Base-by-base conservation (phyloP, 768 basidiomycete genomes). In the Cytidiella melzeri region DNA sequence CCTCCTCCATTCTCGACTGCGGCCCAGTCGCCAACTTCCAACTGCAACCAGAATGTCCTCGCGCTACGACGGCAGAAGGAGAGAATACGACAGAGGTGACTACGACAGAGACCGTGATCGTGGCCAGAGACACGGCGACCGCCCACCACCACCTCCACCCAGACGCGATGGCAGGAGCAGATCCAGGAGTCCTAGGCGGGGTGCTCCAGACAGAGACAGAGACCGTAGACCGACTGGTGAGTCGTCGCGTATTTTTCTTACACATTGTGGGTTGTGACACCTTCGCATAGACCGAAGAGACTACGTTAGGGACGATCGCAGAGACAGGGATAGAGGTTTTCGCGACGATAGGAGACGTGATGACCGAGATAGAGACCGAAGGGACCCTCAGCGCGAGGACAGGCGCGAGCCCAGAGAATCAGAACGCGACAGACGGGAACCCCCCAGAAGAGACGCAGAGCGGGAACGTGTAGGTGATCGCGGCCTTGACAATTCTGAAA, bases 311-410 rank as follows among this genome's bases (percentile, higher is more conserved):
- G 60, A 61, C 52, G 46, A 56, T 26, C 36, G 45, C 7, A 56
- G 59, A 55, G 73, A 83, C 45, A 77, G 81, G 19, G 47, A 49
- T 24, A 39, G 45, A 24, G 50, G 51, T n/a, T 48, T 56, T 7
- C 51, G 61, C 43, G 63, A 61, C 55, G 73, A 83, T 45, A 76
- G 82, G 42, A 75, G 84, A 54, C 76, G 83, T 55, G 81, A 83
- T 53, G 82, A 78, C 47, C 69, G 76, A 30, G 73, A 79, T 50
- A 70, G 80, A 41, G 80, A 81, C 43, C 67, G 71, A 21, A 54
- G 61, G 25, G 63, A 52, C 54, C 49, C 38, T 43, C 53, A 41
- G 50, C 57, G 51, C 23, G 55, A 52, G 30, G 73, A 75, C 50
- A 69, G 66, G 57, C 66, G 71, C 28, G 69, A 76, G 24, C 4